phyloP scores from a whole-genome alignment of 23 red algal genomes.

The Gracilaria domingensis region DNA sequence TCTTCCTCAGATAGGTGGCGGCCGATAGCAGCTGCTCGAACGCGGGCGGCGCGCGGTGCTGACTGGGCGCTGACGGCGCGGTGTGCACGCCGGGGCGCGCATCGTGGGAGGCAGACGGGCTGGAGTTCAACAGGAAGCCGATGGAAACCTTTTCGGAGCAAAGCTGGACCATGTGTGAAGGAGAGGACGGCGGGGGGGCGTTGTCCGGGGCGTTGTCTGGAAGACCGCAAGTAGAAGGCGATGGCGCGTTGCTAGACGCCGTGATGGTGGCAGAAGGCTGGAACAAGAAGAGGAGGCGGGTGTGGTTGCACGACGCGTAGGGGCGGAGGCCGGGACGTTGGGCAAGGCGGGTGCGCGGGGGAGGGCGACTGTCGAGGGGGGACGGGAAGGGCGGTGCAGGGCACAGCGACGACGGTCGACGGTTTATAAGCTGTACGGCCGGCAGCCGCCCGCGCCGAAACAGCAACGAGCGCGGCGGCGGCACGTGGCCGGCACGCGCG shows the following conservation, averaged over 20 bases:
- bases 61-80: not conserved
- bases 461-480: not conserved
- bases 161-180: not conserved
- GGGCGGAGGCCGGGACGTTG: too few species aligned
- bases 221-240: not conserved
- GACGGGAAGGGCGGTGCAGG: not conserved
- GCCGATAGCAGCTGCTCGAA: slow-evolving; percentile 2
- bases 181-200: not conserved
- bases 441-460: too few species aligned
- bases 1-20: not conserved
- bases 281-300: too few species aligned
- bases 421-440: not conserved
- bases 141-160: slow-evolving; percentile 28
- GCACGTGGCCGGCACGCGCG: not conserved
- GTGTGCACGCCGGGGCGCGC: not conserved
- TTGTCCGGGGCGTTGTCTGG: not conserved
- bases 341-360: not conserved
- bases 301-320: too few species aligned
- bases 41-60: not conserved
- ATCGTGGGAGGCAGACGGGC: slow-evolving; percentile 1
- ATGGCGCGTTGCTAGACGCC: not conserved
- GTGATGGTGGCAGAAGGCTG: not conserved
- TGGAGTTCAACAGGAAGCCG: not conserved
- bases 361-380: not conserved
- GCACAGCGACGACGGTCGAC: not conserved